phyloP scores from a whole-genome alignment of 2,329 filamentous ascomycete genomes.

The Botrytis squamosa region DNA sequence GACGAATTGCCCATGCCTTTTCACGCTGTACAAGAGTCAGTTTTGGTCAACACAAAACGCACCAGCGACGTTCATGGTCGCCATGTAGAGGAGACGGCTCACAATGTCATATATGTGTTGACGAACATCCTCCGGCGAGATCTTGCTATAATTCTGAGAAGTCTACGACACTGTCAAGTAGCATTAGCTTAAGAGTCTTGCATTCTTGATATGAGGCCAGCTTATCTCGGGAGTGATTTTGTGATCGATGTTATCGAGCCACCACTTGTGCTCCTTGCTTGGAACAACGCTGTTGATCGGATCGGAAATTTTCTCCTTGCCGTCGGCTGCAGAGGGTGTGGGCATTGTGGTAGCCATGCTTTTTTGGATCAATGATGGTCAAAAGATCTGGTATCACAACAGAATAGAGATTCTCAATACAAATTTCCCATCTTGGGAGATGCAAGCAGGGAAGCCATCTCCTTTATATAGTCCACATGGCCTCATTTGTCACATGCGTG shows the following conservation, averaged over 20 bases:
- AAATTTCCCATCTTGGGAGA: not conserved
- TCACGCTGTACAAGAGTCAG: conserved; percentile 20
- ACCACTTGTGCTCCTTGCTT: conserved; percentile 8
- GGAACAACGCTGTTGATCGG: not conserved
- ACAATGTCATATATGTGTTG: conserved; percentile 18
- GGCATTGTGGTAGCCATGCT: not conserved
- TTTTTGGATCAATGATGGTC: not conserved
- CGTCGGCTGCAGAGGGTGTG: not conserved
- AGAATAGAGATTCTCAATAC: not conserved
- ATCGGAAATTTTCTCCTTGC: not conserved
- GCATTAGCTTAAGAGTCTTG: not conserved
- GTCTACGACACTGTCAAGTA: not conserved
- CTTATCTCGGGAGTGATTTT: not conserved
- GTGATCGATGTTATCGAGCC: conserved; percentile 7
- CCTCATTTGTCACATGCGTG: not conserved
- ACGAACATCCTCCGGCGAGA: not conserved
- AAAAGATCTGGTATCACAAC: not conserved
- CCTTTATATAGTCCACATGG: not conserved
- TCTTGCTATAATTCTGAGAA: conserved; percentile 2
- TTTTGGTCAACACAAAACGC: not conserved
- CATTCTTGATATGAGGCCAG: not conserved
- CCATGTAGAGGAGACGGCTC: not conserved
- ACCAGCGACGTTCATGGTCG: not conserved
- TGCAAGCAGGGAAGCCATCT: not conserved
- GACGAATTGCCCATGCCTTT: conserved; percentile 25